Evolutionary conservation across 768 basidiomycete species (phyloP).

Genomic region (Mycena metata): DNA sequence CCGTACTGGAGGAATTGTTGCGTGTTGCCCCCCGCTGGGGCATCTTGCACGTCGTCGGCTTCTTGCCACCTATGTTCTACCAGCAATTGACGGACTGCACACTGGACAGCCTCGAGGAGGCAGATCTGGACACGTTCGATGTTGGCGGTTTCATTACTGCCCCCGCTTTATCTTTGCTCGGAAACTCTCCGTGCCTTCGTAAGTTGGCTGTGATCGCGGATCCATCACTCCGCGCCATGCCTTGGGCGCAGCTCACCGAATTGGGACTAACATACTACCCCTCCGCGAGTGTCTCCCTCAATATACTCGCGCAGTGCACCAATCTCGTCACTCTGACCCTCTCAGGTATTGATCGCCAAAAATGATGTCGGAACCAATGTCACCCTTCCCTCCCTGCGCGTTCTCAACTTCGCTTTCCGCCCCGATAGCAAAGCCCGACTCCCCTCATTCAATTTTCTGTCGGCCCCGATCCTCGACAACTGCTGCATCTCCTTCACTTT

Average conservation of each 20-base stretch:
- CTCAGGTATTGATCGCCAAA: too few relatives aligned
- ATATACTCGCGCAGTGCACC: background rate
- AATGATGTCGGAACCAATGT: too few relatives aligned
- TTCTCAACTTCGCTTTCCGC: background rate
- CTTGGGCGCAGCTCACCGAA: conserved; percentile 4
- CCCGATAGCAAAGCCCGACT: background rate
- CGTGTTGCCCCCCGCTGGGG: background rate
- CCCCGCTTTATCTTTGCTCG: background rate
- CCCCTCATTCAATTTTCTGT: background rate
- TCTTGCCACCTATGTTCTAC: background rate
- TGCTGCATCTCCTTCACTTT: background rate
- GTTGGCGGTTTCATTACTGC: too few relatives aligned
- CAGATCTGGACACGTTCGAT: background rate
- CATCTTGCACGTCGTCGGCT: background rate
- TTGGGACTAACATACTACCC: background rate
- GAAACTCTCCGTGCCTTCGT: background rate
- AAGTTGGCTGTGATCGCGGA: background rate
- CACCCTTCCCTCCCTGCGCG: background rate
- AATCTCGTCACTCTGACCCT: background rate
- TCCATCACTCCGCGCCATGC: background rate
- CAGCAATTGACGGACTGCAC: background rate
- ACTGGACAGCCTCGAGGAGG: background rate
- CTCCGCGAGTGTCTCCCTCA: background rate
- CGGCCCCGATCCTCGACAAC: background rate
- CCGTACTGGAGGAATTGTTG: background rate